Evolutionary conservation across 768 basidiomycete species (phyloP), one percentile per base, ranked within the genome.

Genomic region (Rhizopogon vesiculosus): DNA sequence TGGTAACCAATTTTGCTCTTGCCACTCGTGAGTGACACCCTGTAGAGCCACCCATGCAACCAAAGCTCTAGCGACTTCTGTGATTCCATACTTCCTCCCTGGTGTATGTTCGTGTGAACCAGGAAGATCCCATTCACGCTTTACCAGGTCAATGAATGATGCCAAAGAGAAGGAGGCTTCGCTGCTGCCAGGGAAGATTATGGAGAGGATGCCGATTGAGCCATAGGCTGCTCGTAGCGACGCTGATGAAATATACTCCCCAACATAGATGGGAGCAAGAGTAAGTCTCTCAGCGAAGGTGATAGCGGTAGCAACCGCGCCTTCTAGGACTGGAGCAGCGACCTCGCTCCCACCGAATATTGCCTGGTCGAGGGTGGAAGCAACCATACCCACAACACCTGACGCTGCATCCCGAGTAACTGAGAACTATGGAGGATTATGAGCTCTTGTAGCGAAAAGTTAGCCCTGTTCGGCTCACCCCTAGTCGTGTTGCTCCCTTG

Each of bases 1-100:
- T 60, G 76, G 74, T 53, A 87, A 79, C 87, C 89, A 89, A 42
- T 70, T 73, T 64, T 78, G 76, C 65, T 93, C 89, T 60, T 89
- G 87, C 79, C 85, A 89, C 61, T 89, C 84, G 62, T 86, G 83
- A 0, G 91, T 93, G 42, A 90, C 84, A 35, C 87, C 85, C 62
- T 93, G 91, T 42, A 93, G 72, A 0, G 88, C 82, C 5, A 86
- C 86, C 89, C 90, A 93, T 1, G 84, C 89, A 7, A 89, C 78
- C 19, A 93, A 78, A 0, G 87, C 89, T 54, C 81, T 77, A 18
- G 82, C 82, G 13, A 90, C 78, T 56, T 88, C 81, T 0, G 80
- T 80, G 42, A 90, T 73, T 7, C 86, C 81, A 60, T 82, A 87
- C 42, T 78, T 78, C 57, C 78, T 81, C 61, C 76, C 77, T 1